Evolutionary conservation across 1,139 yeast genomes (phyloP), one percentile per base, ranked within the genome.

Genomic region (Lodderomyces pseudojiufengensis): DNA sequence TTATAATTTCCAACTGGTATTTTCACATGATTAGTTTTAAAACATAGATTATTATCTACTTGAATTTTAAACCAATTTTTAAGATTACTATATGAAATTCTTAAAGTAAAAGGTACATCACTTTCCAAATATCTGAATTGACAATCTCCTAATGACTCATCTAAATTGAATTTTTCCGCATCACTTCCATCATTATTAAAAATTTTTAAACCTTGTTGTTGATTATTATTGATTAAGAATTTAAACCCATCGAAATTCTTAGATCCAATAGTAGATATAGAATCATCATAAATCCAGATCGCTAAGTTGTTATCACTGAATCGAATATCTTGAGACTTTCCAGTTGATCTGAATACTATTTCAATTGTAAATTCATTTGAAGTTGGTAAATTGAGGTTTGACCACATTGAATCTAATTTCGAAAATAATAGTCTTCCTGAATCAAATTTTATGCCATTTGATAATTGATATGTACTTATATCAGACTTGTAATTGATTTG

Each of bases 1-100:
- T 57, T 63, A 41, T 65, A 66, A 5, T 57, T 52, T 1, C 42
- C 20, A 23, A 46, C 36, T 20, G 71, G 72, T 15, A 78, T 50
- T 18, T 54, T 49, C 28, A 83, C 61, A 37, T 72, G 56, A 42
- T 75, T 72, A 0, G 88, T 80, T 52, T 78, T 79, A 58, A 83
- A 77, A 52, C 88, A 79, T 38, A 84, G 64, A 47, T 74, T 77
- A 52, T 84, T 84, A 53, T 84, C 87, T 31, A 81, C 59, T 46
- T 84, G 87, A 12, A 83, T 70, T 46, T 80, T 80, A 42, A 84
- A 67, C 49, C 70, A 57, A 23, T 64, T 62, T 21, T 45, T 43
- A 1, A 43, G 27, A n/a, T 59, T 55, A 24, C 78, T 70, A 48
- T 80, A 82, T 2, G 83, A 74, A 10, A 83, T 48, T 56, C 88